phyloP scores from a whole-genome alignment of 2,329 filamentous ascomycete species.

The Aspergillus caelatus region DNA sequence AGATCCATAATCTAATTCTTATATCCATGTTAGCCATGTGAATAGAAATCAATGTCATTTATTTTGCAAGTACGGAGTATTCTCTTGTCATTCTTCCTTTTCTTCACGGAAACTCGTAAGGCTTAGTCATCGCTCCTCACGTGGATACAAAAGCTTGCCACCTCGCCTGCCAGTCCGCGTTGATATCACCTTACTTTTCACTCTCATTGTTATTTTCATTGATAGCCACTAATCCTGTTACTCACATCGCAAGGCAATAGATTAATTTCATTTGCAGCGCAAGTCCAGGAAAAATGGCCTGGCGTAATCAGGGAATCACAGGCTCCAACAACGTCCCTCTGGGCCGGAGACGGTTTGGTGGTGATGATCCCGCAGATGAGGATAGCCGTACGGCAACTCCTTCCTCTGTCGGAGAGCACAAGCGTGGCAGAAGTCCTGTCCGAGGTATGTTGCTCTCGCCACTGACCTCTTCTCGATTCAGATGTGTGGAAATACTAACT shows the following conservation, averaged over 20 bases:
- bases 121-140: conserved; percentile 6
- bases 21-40: neutral
- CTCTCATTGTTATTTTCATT: neutral
- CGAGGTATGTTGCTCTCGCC: conserved; percentile 61
- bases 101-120: neutral
- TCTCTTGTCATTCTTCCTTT: too few species aligned
- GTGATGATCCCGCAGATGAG: conserved; percentile 58
- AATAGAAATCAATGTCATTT: neutral
- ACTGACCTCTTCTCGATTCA: neutral
- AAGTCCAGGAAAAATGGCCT: conserved; percentile 55
- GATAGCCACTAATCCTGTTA: neutral
- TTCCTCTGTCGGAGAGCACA: conserved; percentile 56
- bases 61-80: too few species aligned
- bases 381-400: conserved; percentile 50
- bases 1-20: neutral
- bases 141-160: conserved; percentile 12
- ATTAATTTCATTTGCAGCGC: conserved; percentile 11
- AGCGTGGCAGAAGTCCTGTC: conserved; percentile 92
- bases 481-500: conserved; percentile 22
- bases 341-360: conserved; percentile 79
- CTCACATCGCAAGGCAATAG: conserved; percentile 5
- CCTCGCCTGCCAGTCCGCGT: neutral
- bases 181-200: neutral
- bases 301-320: conserved; percentile 79
- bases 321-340: conserved; percentile 98